phyloP scores from a whole-genome alignment of 139 green algal species.

The Desmodesmus armatus region DNA sequence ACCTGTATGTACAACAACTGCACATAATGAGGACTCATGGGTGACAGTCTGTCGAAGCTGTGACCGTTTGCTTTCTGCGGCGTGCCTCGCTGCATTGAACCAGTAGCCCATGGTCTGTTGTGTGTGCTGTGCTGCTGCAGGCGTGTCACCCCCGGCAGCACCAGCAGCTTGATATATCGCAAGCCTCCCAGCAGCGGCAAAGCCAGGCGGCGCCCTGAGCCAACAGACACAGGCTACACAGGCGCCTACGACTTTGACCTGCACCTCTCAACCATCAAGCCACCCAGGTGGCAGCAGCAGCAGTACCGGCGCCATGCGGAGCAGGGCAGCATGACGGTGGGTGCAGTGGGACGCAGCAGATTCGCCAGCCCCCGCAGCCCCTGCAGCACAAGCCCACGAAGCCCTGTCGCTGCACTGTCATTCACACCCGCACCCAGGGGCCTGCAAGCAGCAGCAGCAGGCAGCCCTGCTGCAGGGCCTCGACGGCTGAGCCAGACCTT shows the following conservation, averaged over 20 bases:
- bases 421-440: background rate
- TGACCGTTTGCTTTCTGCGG: too few species aligned
- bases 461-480: too few species aligned
- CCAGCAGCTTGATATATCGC: conserved; percentile 12
- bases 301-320: background rate
- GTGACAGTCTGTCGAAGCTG: too few species aligned
- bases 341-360: background rate
- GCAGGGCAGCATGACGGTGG: background rate
- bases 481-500: background rate
- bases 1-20: too few species aligned
- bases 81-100: background rate
- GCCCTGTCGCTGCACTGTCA: background rate
- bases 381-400: background rate
- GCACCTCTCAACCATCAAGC: background rate
- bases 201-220: background rate
- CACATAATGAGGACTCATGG: too few species aligned
- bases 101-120: background rate
- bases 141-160: conserved; percentile 20
- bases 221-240: background rate
- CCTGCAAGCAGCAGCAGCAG: conserved; percentile 18
- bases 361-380: background rate
- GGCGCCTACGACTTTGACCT: conserved; percentile 16
- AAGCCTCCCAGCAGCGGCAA: background rate
- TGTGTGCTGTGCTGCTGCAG: too few species aligned
- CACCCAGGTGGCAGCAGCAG: conserved; percentile 1